Evolutionary conservation across 2,329 filamentous ascomycete species (phyloP).

Genomic region (Trichoderma sp.): DNA sequence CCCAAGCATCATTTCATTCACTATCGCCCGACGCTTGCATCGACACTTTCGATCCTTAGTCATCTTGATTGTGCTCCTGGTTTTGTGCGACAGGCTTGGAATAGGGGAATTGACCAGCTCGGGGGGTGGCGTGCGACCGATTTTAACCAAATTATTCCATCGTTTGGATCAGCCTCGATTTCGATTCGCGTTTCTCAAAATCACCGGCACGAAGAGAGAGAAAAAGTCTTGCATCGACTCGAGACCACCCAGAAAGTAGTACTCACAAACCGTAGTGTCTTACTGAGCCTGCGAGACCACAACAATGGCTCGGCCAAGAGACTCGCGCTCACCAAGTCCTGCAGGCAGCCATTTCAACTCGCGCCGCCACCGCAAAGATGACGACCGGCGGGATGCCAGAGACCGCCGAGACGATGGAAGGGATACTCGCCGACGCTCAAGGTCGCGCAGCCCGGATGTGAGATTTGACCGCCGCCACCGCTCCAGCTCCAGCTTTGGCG

Average conservation of each 20-base stretch:
- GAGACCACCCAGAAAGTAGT: slow-evolving; percentile 35
- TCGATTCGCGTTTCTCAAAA: slow-evolving; percentile 6
- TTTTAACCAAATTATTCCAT: neutral
- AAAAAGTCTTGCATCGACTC: slow-evolving; percentile 10
- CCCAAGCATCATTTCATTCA: neutral
- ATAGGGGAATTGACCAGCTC: neutral
- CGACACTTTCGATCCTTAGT: neutral
- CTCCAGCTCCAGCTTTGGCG: slow-evolving; percentile 20
- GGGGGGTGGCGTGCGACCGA: neutral
- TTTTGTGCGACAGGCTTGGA: neutral
- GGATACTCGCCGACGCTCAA: slow-evolving; percentile 55
- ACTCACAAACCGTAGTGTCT: slow-evolving; percentile 40
- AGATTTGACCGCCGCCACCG: slow-evolving; percentile 33
- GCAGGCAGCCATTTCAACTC: slow-evolving; percentile 79
- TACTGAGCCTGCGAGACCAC: slow-evolving; percentile 43
- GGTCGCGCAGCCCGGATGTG: slow-evolving; percentile 64
- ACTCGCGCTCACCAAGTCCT: slow-evolving; percentile 87
- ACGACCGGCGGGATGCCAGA: slow-evolving; percentile 53
- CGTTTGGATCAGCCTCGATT: slow-evolving; percentile 2
- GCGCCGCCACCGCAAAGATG: slow-evolving; percentile 64
- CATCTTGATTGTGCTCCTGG: neutral
- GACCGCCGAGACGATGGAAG: slow-evolving; percentile 50
- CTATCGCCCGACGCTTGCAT: neutral
- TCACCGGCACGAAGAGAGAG: neutral
- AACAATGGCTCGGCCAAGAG: slow-evolving; percentile 62